These are phyloP conservation scores for Globisporangium solare DNA, from an alignment of 352 stramenopile species.

Conservation along the genomic window DNA sequence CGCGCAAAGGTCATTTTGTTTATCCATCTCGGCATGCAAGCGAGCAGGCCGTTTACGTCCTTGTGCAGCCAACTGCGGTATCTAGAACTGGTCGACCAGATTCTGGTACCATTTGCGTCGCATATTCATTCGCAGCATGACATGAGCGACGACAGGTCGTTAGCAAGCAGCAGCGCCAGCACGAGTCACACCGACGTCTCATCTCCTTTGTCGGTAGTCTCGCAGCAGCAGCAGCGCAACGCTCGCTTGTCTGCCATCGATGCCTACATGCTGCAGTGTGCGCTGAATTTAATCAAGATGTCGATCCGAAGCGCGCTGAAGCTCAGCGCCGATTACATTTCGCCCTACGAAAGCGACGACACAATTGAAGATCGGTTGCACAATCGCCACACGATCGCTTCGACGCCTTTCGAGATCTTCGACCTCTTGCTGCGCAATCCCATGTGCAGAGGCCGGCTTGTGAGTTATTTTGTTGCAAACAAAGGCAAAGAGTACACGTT, in stretches of 20 bases:
- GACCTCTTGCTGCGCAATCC: constrained; percentile 35
- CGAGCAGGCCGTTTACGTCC: constrained; percentile 35
- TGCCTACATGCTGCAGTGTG: constrained; percentile 57
- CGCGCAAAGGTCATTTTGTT: constrained; percentile 66
- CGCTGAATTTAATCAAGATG: constrained; percentile 49
- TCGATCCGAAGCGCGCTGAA: constrained; percentile 59
- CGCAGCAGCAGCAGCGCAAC: not conserved
- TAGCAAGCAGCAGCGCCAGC: constrained; percentile 6
- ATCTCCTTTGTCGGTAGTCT: not conserved
- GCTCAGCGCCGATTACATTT: constrained; percentile 63
- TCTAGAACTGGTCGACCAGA: constrained; percentile 29
- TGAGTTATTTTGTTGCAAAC: constrained; percentile 54
- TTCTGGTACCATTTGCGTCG: constrained; percentile 22
- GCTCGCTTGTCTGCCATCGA: constrained; percentile 18
- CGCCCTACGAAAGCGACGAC: constrained; percentile 22
- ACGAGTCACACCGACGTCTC: not conserved
- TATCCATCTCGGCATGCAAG: constrained; percentile 49
- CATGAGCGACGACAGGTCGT: not conserved
- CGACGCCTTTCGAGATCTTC: constrained; percentile 53
- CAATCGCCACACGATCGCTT: constrained; percentile 25
- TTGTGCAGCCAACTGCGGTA: constrained; percentile 30
- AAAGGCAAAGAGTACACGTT: constrained; percentile 60
- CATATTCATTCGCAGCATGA: constrained; percentile 12
- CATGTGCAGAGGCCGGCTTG: constrained; percentile 46
- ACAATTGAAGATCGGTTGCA: constrained; percentile 12